Evolutionary conservation across 192 early-diverging fungal species (phyloP).

Genomic region (Entomortierella beljakovae): DNA sequence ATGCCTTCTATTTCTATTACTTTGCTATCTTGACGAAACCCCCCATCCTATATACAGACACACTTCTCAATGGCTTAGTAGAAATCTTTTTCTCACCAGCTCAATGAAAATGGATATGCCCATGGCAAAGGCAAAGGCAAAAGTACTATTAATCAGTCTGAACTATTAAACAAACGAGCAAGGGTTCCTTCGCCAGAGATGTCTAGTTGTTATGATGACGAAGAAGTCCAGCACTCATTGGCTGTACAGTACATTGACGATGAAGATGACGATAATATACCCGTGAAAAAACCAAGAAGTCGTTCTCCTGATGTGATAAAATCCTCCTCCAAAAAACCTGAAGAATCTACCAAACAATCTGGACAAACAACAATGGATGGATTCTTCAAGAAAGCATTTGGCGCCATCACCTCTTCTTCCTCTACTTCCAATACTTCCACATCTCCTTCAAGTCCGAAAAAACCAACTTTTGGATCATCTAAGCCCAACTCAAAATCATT

Average conservation of each 20-base stretch:
- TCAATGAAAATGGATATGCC: too few relatives aligned
- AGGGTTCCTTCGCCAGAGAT: neutral
- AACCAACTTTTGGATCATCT: constrained; percentile 11
- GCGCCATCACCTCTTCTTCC: neutral
- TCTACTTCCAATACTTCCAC: neutral
- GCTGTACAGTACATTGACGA: too few relatives aligned
- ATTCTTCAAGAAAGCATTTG: constrained; percentile 9
- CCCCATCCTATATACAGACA: neutral
- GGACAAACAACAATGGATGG: constrained; percentile 52
- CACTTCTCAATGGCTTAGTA: neutral
- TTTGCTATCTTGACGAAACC: neutral
- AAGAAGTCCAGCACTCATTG: neutral
- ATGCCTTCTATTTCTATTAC: neutral
- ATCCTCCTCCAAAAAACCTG: neutral
- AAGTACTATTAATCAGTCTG: neutral
- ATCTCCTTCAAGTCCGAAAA: neutral
- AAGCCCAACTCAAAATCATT: neutral
- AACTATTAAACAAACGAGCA: neutral
- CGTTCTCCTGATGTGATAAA: neutral
- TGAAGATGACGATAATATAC: neutral
- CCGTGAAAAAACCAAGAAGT: neutral
- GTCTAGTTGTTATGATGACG: neutral
- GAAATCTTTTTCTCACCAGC: too few relatives aligned
- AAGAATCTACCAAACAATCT: neutral
- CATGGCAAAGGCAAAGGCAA: too few relatives aligned